phyloP scores from a whole-genome alignment of 1,284 basidiomycete species.

The Acaromyces ingoldii region DNA sequence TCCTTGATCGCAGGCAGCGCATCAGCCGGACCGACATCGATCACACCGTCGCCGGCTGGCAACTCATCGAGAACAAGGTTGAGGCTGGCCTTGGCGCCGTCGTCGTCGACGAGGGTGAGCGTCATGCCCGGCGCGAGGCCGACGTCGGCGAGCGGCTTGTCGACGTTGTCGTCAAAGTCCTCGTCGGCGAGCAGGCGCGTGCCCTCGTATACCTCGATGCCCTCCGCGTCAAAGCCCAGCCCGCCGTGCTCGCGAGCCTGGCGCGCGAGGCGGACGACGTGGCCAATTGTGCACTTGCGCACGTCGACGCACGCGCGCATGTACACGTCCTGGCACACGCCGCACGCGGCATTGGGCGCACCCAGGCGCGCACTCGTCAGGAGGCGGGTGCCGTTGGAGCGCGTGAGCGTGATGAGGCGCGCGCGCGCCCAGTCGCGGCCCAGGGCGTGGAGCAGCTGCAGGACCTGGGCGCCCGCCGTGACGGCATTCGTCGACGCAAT shows the following conservation, averaged over 20 bases:
- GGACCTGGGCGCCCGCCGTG: slow-evolving; percentile 85
- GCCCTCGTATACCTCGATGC: slow-evolving; percentile 63
- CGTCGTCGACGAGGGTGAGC: slow-evolving; percentile 79
- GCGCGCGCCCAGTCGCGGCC: slow-evolving; percentile 20
- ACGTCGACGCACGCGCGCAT: slow-evolving; percentile 68
- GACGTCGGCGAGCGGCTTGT: slow-evolving; percentile 67
- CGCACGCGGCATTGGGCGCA: slow-evolving; percentile 57
- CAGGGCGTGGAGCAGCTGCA: slow-evolving; percentile 82
- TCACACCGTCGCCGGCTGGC: not conserved
- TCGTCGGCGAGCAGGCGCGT: slow-evolving; percentile 75
- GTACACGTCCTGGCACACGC: slow-evolving; percentile 82
- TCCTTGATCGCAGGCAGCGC: not conserved
- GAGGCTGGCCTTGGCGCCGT: slow-evolving; percentile 50
- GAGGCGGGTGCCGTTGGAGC: slow-evolving; percentile 16
- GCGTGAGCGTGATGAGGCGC: slow-evolving; percentile 25
- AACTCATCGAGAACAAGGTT: slow-evolving; percentile 28
- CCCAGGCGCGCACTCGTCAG: slow-evolving; percentile 17
- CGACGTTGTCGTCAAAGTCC: slow-evolving; percentile 80
- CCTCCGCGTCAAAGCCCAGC: slow-evolving; percentile 33
- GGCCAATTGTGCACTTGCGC: slow-evolving; percentile 63
- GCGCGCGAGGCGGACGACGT: slow-evolving; percentile 63
- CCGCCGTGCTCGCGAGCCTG: slow-evolving; percentile 55
- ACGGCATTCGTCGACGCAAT: slow-evolving; percentile 99
- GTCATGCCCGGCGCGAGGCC: slow-evolving; percentile 67
- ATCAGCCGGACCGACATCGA: not conserved